Conservation (phyloP, 306 rosid species). For the Pueraria montana region DNA sequence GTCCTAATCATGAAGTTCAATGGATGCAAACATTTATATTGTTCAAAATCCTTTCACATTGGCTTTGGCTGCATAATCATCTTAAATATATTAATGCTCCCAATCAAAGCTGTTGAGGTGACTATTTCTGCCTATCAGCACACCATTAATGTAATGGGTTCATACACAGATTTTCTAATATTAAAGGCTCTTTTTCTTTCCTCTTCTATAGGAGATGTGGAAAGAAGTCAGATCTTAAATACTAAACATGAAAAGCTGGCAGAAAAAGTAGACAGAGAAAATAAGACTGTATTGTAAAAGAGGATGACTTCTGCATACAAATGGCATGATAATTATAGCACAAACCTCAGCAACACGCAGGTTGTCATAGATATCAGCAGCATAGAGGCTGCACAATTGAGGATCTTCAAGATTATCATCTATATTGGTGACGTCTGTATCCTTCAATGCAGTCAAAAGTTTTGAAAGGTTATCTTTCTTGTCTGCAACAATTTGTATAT, state of each 20-base stretch:
- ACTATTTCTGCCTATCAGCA: not conserved
- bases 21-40: not conserved
- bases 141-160: not conserved
- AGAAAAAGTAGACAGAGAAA: not conserved
- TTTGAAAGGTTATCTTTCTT: constrained; percentile 53
- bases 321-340: constrained; percentile 27
- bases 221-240: not conserved
- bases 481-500: constrained; percentile 45
- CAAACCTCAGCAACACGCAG: constrained; percentile 85
- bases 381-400: constrained; percentile 77
- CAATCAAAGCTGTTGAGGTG: not conserved
- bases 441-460: constrained; percentile 44
- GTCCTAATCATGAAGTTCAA: constrained; percentile 11
- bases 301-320: constrained; percentile 25
- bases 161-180: not conserved
- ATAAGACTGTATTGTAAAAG: not conserved
- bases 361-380: constrained; percentile 73
- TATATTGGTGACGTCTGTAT: constrained; percentile 61
- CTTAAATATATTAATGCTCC: constrained; percentile 25
- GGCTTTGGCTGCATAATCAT: not conserved
- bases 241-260: not conserved
- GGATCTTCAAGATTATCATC: constrained; percentile 78
- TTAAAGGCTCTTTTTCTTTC: not conserved
- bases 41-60: not conserved
- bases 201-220: not conserved